phyloP scores from a whole-genome alignment of 225 moss, liverwort and hornwort species.

The Takakia lepidozioides region DNA sequence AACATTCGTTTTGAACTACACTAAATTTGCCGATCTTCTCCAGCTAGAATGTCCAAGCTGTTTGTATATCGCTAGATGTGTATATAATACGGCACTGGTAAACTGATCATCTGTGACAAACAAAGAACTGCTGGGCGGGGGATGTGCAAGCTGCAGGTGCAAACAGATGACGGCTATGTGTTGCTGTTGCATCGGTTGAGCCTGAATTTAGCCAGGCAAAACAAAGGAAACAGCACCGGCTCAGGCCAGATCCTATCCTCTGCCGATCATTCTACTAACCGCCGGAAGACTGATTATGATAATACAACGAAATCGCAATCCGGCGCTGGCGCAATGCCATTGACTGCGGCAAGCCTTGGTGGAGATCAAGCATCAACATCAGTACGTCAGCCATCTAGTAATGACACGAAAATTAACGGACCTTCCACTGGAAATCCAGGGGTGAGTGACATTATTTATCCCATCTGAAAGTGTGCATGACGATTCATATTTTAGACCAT shows the following conservation, averaged over 20 bases:
- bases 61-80: background rate
- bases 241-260: background rate
- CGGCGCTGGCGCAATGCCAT: conserved; percentile 2
- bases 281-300: background rate
- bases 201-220: background rate
- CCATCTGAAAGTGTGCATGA: no score
- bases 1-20: no score
- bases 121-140: no score
- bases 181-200: conserved; percentile 37
- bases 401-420: no score
- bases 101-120: background rate
- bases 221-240: background rate
- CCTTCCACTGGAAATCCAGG: conserved; percentile 8
- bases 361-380: background rate
- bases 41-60: no score
- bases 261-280: background rate
- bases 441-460: conserved; percentile 17
- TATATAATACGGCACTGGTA: background rate
- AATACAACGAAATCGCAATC: background rate
- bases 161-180: conserved; percentile 45
- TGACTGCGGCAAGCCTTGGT: conserved; percentile 1
- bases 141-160: conserved; percentile 8
- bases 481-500: no score
- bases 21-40: no score
- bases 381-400: no score